Evolutionary conservation across 495 filamentous ascomycete genomes (phyloP), one percentile per base, ranked within the genome.

Genomic region (Daldinia caldariorum): DNA sequence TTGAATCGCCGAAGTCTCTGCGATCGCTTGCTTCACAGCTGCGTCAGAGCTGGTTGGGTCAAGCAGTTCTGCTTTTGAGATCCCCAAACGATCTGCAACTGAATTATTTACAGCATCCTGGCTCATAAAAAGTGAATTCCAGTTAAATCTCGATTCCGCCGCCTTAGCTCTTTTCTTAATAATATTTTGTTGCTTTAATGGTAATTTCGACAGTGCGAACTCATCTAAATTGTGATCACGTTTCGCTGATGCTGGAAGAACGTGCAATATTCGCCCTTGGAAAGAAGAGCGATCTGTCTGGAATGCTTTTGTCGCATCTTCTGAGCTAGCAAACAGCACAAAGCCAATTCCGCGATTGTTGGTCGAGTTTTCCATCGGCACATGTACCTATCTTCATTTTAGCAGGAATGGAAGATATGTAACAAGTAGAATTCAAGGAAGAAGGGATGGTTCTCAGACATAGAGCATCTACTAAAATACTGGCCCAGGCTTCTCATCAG

Each of bases 51-150:
- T 97, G 0, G 96, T 97, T 7, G 95, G 95, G 79, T 99, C 94
- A 41, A 99, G 82, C 26, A 99, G 77, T 61, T 97, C 94, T 8
- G 92, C 87, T 81, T 98, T 99, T 14, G 90, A 88, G 29, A 98
- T 86, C 14, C 94, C 93, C 6, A 98, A 82, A 60, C 94, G 90
- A 74, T 92, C 87, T 41, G 96, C 91, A 49, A 97, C 87, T 13
- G 94, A 94, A 45, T 92, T 91, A 79, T 97, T 94, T 41, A 98
- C 94, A 45, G 95, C 92, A 84, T 99, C 94, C 81, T 96, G 92
- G 79, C 90, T 97, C 94, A 99, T 95, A 78, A 95, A 98, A 49
- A 99, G 83, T 14, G 93, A 94, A 81, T 98, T 99, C 96, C 95
- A 99, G 76, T 92, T 97, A 79, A 97, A 97, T 9, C 87, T 87